Conservation (phyloP, 129 eudicot species). For the Tanacetum coccineum region DNA sequence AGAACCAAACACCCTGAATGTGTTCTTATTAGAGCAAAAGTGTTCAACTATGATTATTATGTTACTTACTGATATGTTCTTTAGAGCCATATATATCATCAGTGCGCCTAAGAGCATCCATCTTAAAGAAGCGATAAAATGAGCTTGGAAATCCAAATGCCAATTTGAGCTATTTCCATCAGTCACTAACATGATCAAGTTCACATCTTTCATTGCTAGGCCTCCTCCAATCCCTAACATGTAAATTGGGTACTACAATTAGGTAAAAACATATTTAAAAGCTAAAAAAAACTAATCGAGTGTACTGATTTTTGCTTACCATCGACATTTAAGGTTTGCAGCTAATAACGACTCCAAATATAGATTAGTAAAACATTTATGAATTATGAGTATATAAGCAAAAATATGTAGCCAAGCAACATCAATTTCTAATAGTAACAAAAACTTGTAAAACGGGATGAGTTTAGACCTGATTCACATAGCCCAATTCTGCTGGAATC, state of each 20-base stretch:
- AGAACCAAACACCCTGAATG: too few relatives aligned
- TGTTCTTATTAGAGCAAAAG: too few relatives aligned
- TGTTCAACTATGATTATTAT: background rate
- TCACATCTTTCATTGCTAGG: slow-evolving; percentile 69
- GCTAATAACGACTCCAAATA: slow-evolving; percentile 95
- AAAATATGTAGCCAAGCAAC: background rate
- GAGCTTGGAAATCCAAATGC: slow-evolving; percentile 42
- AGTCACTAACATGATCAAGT: slow-evolving; percentile 59
- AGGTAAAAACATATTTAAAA: slow-evolving; percentile 10
- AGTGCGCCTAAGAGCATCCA: slow-evolving; percentile 35
- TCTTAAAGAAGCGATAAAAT: background rate
- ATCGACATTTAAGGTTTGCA: slow-evolving; percentile 85
- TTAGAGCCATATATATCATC: slow-evolving; percentile 15
- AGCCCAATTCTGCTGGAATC: too few relatives aligned
- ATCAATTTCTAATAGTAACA: too few relatives aligned
- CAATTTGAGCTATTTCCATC: slow-evolving; percentile 41
- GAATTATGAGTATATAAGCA: background rate
- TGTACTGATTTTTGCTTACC: slow-evolving; percentile 39
- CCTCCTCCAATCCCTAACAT: slow-evolving; percentile 72
- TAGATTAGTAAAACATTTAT: slow-evolving; percentile 46
- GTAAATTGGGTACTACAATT: background rate
- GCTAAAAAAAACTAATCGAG: background rate
- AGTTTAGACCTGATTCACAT: too few relatives aligned
- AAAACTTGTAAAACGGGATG: too few relatives aligned
- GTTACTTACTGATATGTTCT: slow-evolving; percentile 35